Percentiles rank a stretch among this genome's conserved stretches.
Conservation (phyloP, 1,139 yeast species). For the Saccharomyces uvarum region DNA sequence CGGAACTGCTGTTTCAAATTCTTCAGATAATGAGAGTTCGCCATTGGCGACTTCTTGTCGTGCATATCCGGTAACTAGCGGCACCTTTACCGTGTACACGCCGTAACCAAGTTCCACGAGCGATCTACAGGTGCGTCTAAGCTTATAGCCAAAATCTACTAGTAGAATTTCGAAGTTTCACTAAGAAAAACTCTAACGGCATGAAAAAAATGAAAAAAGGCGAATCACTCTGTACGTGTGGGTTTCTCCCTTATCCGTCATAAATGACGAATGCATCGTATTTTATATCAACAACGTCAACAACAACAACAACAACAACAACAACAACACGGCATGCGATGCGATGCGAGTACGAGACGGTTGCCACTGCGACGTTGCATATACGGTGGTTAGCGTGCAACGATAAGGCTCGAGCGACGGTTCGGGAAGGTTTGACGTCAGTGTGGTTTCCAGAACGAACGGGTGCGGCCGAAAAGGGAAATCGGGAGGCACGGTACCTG, state of each 20-base stretch:
- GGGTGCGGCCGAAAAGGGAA: constrained; percentile 1
- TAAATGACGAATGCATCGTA: background rate
- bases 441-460: constrained; percentile 1
- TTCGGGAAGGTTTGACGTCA: background rate
- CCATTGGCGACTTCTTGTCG: constrained; percentile 14
- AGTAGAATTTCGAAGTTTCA: background rate
- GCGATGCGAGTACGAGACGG: background rate
- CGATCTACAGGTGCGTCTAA: background rate
- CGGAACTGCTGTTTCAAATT: constrained; percentile 25
- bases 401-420: background rate
- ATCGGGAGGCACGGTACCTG: constrained; percentile 6
- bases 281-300: background rate
- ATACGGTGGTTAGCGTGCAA: background rate
- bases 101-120: background rate
- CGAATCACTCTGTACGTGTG: background rate
- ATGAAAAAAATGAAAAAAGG: background rate
- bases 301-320: background rate
- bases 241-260: background rate
- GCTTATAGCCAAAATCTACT: background rate
- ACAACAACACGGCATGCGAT: background rate
- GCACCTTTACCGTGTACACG: background rate
- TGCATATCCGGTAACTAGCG: constrained; percentile 6
- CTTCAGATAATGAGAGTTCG: constrained; percentile 20
- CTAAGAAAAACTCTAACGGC: background rate
- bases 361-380: background rate